phyloP scores from a whole-genome alignment of 805 yeast genomes.

The Pichia kluyveri region DNA sequence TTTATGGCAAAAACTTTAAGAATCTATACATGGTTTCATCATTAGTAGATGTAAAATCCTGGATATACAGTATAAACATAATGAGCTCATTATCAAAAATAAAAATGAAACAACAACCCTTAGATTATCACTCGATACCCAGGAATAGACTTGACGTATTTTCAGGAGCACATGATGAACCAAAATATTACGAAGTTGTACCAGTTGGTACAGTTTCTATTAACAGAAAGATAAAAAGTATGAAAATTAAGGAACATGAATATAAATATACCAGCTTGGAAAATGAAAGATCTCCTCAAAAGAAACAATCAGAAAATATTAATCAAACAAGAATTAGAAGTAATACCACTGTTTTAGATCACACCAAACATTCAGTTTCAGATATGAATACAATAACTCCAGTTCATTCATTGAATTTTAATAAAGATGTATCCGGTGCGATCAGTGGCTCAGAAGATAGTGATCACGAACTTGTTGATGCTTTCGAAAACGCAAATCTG shows the following conservation, averaged over 20 bases:
- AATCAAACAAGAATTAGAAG: background rate
- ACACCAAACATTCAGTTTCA: background rate
- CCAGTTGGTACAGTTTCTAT: constrained; percentile 16
- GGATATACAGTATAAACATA: constrained; percentile 52
- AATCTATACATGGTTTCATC: constrained; percentile 33
- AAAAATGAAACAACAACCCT: constrained; percentile 15
- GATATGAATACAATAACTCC: too few relatives aligned
- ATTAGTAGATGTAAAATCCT: constrained; percentile 40
- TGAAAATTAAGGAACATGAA: constrained; percentile 27
- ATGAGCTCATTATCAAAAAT: constrained; percentile 34
- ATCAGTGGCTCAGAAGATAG: background rate
- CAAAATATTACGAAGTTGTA: constrained; percentile 14
- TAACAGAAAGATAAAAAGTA: constrained; percentile 22
- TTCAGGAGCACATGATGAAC: constrained; percentile 18
- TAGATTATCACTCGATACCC: constrained; percentile 17
- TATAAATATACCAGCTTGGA: constrained; percentile 5
- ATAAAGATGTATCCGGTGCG: background rate
- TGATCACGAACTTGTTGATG: background rate
- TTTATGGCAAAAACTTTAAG: constrained; percentile 33
- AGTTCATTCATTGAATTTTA: background rate
- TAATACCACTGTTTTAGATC: constrained; percentile 1
- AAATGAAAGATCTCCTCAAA: background rate
- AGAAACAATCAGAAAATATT: background rate
- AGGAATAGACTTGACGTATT: background rate
- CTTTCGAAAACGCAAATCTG: background rate